Evolutionary conservation across 2,329 filamentous ascomycete species (phyloP).

Genomic region (Leptographium flavum): DNA sequence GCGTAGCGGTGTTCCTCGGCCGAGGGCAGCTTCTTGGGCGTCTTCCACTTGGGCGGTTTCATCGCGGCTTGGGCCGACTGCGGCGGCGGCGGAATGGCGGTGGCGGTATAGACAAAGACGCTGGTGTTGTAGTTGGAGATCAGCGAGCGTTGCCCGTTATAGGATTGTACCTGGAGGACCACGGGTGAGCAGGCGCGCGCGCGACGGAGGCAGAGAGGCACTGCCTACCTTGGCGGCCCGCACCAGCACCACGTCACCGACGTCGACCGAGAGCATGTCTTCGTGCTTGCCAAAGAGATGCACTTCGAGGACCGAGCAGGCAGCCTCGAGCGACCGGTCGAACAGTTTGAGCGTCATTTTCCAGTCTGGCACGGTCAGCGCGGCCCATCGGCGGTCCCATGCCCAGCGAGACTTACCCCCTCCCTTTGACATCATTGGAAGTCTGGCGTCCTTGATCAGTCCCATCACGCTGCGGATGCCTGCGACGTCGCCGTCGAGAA

Average conservation of each 20-base stretch:
- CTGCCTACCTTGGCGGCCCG: constrained; percentile 37
- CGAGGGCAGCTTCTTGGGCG: constrained; percentile 9
- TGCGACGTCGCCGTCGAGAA: no score
- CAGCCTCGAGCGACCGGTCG: constrained; percentile 39
- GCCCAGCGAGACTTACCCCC: not conserved
- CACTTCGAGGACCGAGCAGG: constrained; percentile 28
- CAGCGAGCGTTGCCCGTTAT: constrained; percentile 22
- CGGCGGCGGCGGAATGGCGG: constrained; percentile 25
- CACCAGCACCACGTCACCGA: constrained; percentile 52
- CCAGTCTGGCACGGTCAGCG: constrained; percentile 27
- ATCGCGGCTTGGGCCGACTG: constrained; percentile 21
- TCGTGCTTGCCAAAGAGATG: constrained; percentile 44
- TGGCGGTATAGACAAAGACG: constrained; percentile 29
- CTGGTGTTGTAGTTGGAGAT: constrained; percentile 27
- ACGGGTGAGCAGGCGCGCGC: no score
- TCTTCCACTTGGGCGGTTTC: constrained; percentile 3
- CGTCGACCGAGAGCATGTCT: constrained; percentile 31
- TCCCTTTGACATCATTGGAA: no score
- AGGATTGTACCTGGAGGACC: not conserved
- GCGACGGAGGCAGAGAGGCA: not conserved
- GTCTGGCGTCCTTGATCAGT: no score
- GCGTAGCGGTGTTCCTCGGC: constrained; percentile 28
- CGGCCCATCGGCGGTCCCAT: constrained; percentile 6
- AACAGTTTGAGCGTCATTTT: constrained; percentile 47
- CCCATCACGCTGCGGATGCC: no score